Base-by-base conservation (phyloP, 2,329 filamentous ascomycete genomes). In the Orbilia blumenaviensis region DNA sequence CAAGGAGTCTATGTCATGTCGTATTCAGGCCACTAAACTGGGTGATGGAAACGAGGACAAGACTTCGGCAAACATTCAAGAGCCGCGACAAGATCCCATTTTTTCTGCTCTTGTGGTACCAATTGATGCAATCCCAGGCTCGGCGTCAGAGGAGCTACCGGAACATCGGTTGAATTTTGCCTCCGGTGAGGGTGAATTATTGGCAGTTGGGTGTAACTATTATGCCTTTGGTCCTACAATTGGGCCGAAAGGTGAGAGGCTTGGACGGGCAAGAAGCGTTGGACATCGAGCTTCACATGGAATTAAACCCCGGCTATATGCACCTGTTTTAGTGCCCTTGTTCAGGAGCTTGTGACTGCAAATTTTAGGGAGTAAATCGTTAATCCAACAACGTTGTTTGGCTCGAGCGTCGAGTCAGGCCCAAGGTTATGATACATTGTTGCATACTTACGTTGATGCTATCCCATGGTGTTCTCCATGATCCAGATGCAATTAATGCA, bases 241-340 rank as follows among this genome's bases (percentile, higher is more conserved):
- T 63, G 46, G 56, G 66, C 66, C 66, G 66, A 36, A 34, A 9
- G 18, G 16, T 21, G 42, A 14, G n/a, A n/a, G 25, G 54, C 66
- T 63, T 44, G 44, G 66, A 63, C 23, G 36, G 66, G 66, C 66
- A 71, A 71, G 66, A 71, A 46, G 29, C 23, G 32, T 9, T 46
- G 66, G 48, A 29, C 56, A 71, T 63, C 66, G 44, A 63, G 58
- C 42, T 71, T 71, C 66, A 71, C 66, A 71, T 71, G 66, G 48
- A 32, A n/a, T n/a, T n/a, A n/a, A 46, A 41, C 66, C 66, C 66
- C 66, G 66, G 66, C 66, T 63, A 54, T 63, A 54, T 62, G 50
- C 44, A 50, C 34, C 34, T 32, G 16, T 34, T 50, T 71, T 71
- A 25, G 52, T 10, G 32, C 23, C 29, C 48, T 44, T 21, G 56